Evolutionary conservation across 73 alveolate genomes (phyloP).

Genomic region (Stentor roeselii): DNA sequence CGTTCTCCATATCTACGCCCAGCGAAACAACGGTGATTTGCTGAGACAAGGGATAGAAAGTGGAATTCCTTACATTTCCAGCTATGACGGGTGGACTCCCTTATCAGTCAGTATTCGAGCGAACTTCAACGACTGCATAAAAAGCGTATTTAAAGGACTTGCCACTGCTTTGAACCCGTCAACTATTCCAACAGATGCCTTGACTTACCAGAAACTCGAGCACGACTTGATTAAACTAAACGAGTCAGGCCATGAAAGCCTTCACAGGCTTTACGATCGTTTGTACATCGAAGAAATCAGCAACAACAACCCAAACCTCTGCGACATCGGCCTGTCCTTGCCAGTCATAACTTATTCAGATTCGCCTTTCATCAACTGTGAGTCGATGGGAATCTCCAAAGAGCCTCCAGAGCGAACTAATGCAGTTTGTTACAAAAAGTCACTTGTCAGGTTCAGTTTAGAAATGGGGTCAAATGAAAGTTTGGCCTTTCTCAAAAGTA

Average conservation of each 20-base stretch:
- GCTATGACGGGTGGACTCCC: neutral
- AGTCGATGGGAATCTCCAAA: neutral
- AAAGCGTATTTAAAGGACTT: neutral
- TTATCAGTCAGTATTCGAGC: neutral
- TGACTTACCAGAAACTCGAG: neutral
- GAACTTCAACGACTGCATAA: neutral
- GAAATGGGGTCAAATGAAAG: slow-evolving; percentile 17
- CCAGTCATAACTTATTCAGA: neutral
- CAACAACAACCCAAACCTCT: slow-evolving; percentile 9
- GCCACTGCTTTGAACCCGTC: neutral
- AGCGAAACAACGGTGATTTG: neutral
- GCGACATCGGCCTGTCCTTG: neutral
- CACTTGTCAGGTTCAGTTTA: neutral
- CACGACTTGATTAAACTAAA: neutral
- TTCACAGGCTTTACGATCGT: neutral
- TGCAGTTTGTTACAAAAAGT: neutral
- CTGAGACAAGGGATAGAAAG: neutral
- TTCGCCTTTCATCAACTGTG: neutral
- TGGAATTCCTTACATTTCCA: neutral
- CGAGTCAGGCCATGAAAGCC: neutral
- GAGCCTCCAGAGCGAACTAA: neutral
- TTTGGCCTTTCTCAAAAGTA: neutral
- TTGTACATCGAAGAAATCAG: neutral
- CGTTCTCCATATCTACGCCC: neutral
- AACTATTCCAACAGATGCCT: neutral